phyloP scores from a whole-genome alignment of 129 eudicot species.

The Sambucus nigra region DNA sequence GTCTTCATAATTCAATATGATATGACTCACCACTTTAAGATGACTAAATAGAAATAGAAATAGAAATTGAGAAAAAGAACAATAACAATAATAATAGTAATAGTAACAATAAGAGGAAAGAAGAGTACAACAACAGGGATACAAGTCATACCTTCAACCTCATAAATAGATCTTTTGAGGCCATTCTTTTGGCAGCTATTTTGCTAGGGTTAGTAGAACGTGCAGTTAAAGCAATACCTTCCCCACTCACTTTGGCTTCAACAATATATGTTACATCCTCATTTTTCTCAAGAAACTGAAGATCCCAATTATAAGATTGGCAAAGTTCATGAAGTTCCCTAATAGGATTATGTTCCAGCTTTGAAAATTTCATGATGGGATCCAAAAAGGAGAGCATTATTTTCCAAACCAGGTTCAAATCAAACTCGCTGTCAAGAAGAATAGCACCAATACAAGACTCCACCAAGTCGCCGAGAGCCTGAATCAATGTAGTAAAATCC shows the following conservation, averaged over 20 bases:
- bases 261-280: slow-evolving; percentile 38
- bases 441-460: slow-evolving; percentile 91
- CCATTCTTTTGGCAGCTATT: slow-evolving; percentile 58
- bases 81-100: background rate
- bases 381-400: slow-evolving; percentile 64
- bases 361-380: slow-evolving; percentile 59
- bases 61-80: background rate
- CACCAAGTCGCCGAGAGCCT: slow-evolving; percentile 96
- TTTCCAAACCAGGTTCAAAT: slow-evolving; percentile 66
- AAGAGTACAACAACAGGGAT: background rate
- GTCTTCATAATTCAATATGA: no score
- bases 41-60: no score
- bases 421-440: slow-evolving; percentile 75
- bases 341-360: slow-evolving; percentile 53
- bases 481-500: slow-evolving; percentile 13
- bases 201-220: slow-evolving; percentile 37
- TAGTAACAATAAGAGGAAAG: background rate
- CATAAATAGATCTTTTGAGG: slow-evolving; percentile 32
- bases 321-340: slow-evolving; percentile 84
- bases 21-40: no score
- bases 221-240: slow-evolving; percentile 24
- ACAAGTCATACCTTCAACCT: slow-evolving; percentile 44
- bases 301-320: slow-evolving; percentile 49
- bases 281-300: slow-evolving; percentile 33
- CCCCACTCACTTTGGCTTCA: slow-evolving; percentile 39